phyloP scores from a whole-genome alignment of 2,329 filamentous ascomycete species.

The Beauveria medogensis region DNA sequence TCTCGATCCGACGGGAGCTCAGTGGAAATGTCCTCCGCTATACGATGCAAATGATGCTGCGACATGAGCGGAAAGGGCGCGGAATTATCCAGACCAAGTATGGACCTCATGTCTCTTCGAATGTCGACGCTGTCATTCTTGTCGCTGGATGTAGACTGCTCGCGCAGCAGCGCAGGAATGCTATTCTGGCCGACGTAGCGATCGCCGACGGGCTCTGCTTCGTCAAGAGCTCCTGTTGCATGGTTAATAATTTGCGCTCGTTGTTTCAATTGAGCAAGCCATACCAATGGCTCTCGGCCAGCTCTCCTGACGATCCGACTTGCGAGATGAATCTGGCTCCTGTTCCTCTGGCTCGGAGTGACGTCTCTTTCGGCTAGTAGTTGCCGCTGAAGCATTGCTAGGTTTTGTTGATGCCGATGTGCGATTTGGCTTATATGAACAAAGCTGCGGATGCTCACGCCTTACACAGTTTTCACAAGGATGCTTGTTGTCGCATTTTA shows the following conservation, averaged over 20 bases:
- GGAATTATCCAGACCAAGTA: conserved; percentile 57
- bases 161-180: conserved; percentile 56
- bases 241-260: neutral
- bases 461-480: conserved; percentile 63
- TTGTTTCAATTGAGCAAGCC: neutral
- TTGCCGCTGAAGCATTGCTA: conserved; percentile 23
- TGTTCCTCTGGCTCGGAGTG: conserved; percentile 25
- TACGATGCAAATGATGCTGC: conserved; percentile 48
- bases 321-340: conserved; percentile 23
- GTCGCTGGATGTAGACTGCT: conserved; percentile 48
- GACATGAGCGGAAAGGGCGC: conserved; percentile 63
- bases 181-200: conserved; percentile 61
- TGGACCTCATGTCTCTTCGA: conserved; percentile 57
- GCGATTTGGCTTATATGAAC: conserved; percentile 58
- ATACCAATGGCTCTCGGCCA: conserved; percentile 36
- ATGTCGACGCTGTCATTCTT: conserved; percentile 48
- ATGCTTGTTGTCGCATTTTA: conserved; percentile 62
- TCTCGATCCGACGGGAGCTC: conserved; percentile 58
- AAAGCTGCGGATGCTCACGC: conserved; percentile 55
- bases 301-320: conserved; percentile 30
- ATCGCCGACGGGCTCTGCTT: conserved; percentile 48
- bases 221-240: conserved; percentile 34
- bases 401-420: conserved; percentile 27
- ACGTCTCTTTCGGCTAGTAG: conserved; percentile 23
- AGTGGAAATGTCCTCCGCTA: conserved; percentile 52